Evolutionary conservation across 176 grass and related monocot genomes (phyloP), one percentile per base, ranked within the genome.

Genomic region (Poa annua): DNA sequence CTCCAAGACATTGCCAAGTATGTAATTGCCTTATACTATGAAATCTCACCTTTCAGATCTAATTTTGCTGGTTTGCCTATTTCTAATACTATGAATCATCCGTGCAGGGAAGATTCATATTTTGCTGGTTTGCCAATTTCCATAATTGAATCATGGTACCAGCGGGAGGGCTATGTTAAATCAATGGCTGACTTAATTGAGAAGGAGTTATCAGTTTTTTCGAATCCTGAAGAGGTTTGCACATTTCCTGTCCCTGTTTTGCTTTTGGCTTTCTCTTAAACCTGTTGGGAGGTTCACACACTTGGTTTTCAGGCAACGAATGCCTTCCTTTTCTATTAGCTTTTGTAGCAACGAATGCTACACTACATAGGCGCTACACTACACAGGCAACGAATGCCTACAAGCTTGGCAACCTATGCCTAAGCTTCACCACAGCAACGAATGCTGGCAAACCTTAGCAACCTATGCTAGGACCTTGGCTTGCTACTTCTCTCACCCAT

Each of bases 151-250:
- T 96, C 91, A 77, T 99, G 93, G 97, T 99, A 96, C 75, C 89
- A 99, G 60, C 93, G 93, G 24, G 88, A 92, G 78, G 97, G 97
- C 57, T 96, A 99, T 88, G 90, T 94, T 66, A 96, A 94, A 66
- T 99, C 93, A 66, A 99, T 99, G 91, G 85, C 93, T 65, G 91
- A 99, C 75, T 89, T 96, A 51, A 94, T 99, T 76, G 85, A 96
- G 78, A 92, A 88, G 50, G 93, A 96, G 44, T 64, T 96, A 25
- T 76, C 75, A 61, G 71, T 45, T 21, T 99, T 99, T 74, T 63
- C 89, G 20, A 90, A 84, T 73, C 85, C 87, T 81, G 87, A 94
- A 71, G 97, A 99, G 93, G 97, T 99, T 81, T 63, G 54, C 11
- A 33, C 70, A 39, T 51, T 84, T 5, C 32, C 48, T 56, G 26